A percentile compares a stretch with the other conserved stretches of the same genome.
These are phyloP conservation scores for Yamadazyma atmosphaerica DNA, from an alignment of 1,139 yeast genomes.

Conservation along the genomic window DNA sequence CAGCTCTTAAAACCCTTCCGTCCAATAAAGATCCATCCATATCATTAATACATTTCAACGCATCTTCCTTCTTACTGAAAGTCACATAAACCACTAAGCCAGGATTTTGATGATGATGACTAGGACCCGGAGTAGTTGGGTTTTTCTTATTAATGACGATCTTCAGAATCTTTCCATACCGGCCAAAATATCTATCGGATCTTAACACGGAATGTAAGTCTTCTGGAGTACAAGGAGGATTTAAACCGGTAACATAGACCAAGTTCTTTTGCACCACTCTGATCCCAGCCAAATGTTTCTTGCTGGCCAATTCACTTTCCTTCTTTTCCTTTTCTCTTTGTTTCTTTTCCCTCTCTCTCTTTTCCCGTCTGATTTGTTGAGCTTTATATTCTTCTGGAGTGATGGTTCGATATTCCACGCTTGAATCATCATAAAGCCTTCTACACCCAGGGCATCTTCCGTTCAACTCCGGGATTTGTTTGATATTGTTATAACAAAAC, in stretches of 20 bases:
- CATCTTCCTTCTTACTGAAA: constrained; percentile 90
- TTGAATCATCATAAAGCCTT: constrained; percentile 87
- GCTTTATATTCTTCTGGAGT: constrained; percentile 81
- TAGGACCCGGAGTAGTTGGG: constrained; percentile 26
- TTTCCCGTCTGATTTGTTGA: constrained; percentile 78
- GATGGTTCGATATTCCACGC: constrained; percentile 81
- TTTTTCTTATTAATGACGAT: constrained; percentile 85
- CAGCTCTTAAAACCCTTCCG: constrained; percentile 84
- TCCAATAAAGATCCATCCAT: constrained; percentile 94
- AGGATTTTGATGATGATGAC: constrained; percentile 53
- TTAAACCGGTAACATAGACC: constrained; percentile 94
- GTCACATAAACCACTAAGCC: constrained; percentile 97
- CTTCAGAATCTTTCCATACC: constrained; percentile 93
- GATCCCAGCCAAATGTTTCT: constrained; percentile 95
- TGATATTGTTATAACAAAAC: constrained; percentile 94
- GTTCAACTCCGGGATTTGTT: constrained; percentile 91
- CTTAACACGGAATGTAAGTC: constrained; percentile 83
- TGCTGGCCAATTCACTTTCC: constrained; percentile 83
- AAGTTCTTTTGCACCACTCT: constrained; percentile 96
- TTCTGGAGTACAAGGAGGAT: constrained; percentile 87
- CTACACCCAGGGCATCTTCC: constrained; percentile 99
- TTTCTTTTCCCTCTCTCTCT: constrained; percentile 81
- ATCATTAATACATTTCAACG: constrained; percentile 87
- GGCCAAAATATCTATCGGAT: constrained; percentile 95
- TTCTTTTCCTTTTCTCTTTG: constrained; percentile 90